Percentiles rank a stretch among this genome's conserved stretches.
These are phyloP conservation scores for Pittosporum tobira DNA, from an alignment of 129 eudicot genomes.

Conservation along the genomic window DNA sequence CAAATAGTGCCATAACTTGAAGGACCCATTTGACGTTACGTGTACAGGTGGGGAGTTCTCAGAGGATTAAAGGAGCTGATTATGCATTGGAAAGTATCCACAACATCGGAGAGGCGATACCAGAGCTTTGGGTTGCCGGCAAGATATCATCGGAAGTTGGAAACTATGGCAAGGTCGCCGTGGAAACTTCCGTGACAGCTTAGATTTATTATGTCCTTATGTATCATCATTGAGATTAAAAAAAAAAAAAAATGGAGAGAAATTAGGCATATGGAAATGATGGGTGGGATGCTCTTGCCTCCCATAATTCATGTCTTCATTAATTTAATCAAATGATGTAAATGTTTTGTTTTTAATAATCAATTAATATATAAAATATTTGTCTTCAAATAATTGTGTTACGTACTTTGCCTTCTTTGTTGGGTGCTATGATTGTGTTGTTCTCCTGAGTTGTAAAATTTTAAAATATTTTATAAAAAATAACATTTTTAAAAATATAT, in stretches of 20 bases:
- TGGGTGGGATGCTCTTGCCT: neutral
- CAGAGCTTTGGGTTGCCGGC: constrained; percentile 69
- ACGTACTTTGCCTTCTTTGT: neutral
- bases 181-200: constrained; percentile 81
- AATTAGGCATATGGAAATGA: neutral
- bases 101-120: constrained; percentile 75
- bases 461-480: too few relatives aligned
- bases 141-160: constrained; percentile 31
- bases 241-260: too few relatives aligned
- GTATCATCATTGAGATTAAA: neutral
- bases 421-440: too few relatives aligned
- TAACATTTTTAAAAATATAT: too few relatives aligned
- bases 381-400: neutral
- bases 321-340: constrained; percentile 18
- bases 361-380: constrained; percentile 4
- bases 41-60: constrained; percentile 64
- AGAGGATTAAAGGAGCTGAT: constrained; percentile 86
- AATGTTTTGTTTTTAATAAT: constrained; percentile 9
- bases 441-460: too few relatives aligned
- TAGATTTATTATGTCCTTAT: constrained; percentile 13
- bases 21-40: neutral
- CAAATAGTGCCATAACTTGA: neutral
- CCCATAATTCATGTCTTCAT: too few relatives aligned
- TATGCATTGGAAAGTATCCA: constrained; percentile 89
- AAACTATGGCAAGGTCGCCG: constrained; percentile 43